A percentile compares a stretch with the other conserved stretches of the same genome.
phyloP scores from a whole-genome alignment of 2,329 filamentous ascomycete genomes.

The Xylaria arbuscula region DNA sequence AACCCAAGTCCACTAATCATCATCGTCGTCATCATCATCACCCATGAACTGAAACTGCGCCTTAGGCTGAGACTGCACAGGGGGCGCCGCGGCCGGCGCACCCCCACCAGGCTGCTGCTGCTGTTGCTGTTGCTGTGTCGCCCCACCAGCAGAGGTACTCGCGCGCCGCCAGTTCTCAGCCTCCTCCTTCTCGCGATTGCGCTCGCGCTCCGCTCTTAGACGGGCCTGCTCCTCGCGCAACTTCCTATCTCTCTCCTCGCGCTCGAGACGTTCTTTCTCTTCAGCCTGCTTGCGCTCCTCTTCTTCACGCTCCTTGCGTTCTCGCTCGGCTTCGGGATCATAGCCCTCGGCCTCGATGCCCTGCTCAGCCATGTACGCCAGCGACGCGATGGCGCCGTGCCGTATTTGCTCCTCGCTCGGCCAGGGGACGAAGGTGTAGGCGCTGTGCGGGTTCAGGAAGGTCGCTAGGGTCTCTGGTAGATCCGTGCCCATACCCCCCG shows the following conservation, averaged over 20 bases:
- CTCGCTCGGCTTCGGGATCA: constrained; percentile 67
- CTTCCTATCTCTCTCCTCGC: constrained; percentile 59
- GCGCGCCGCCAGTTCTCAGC: constrained; percentile 44
- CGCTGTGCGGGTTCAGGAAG: constrained; percentile 66
- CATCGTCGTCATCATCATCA: constrained; percentile 63
- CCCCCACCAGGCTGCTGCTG: constrained; percentile 7
- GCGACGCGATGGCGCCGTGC: constrained; percentile 72
- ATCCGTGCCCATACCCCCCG: constrained; percentile 38
- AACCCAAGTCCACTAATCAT: constrained; percentile 28
- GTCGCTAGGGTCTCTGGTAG: constrained; percentile 62
- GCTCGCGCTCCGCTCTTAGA: constrained; percentile 49
- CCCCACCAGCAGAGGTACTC: constrained; percentile 32
- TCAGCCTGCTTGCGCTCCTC: constrained; percentile 61
- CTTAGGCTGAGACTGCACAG: constrained; percentile 48
- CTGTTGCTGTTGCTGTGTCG: background rate
- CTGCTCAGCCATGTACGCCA: constrained; percentile 70
- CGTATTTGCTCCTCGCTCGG: constrained; percentile 77
- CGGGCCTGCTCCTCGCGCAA: constrained; percentile 56
- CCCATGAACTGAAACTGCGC: constrained; percentile 69
- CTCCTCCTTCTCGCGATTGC: constrained; percentile 56
- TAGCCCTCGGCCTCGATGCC: constrained; percentile 71
- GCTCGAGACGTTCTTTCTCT: constrained; percentile 59
- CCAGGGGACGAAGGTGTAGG: constrained; percentile 79
- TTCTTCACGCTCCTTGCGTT: constrained; percentile 60
- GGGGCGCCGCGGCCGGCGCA: background rate